A percentile compares a stretch with the other conserved stretches of the same genome.
These are phyloP conservation scores for Eucalyptus pauciflora DNA, from an alignment of 345 rosid species.

Conservation along the genomic window DNA sequence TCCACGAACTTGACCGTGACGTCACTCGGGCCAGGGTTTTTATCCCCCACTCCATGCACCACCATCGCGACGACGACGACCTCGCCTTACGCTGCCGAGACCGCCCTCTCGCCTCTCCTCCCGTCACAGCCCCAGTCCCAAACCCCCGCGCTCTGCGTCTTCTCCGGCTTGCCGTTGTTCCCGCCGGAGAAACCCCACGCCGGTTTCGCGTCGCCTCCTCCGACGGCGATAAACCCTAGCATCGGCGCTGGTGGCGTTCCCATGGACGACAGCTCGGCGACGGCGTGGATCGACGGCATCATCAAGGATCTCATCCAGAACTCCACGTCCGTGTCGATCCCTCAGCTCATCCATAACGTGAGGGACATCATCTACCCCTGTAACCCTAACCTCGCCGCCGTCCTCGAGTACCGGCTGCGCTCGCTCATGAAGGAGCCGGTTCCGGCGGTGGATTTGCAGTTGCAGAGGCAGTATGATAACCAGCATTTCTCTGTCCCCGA, in stretches of 20 bases:
- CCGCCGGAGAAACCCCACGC: slow-evolving; percentile 36
- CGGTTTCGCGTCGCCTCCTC: neutral
- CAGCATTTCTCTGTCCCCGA: slow-evolving; percentile 1
- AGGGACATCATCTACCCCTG: slow-evolving; percentile 90
- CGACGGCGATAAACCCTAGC: neutral
- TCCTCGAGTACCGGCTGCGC: slow-evolving; percentile 74
- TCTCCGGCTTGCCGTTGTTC: slow-evolving; percentile 87
- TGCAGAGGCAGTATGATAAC: slow-evolving; percentile 1
- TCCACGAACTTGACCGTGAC: slow-evolving; percentile 34
- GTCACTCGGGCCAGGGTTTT: slow-evolving; percentile 36
- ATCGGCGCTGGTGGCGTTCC: slow-evolving; percentile 1
- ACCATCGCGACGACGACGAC: slow-evolving; percentile 14
- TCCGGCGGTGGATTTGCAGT: neutral
- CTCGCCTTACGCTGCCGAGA: slow-evolving; percentile 44
- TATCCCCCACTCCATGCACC: slow-evolving; percentile 15
- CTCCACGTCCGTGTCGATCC: slow-evolving; percentile 72
- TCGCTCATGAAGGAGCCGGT: slow-evolving; percentile 36
- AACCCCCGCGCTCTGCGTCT: slow-evolving; percentile 74
- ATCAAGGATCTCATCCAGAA: slow-evolving; percentile 75
- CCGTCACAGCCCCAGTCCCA: neutral
- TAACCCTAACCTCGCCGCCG: slow-evolving; percentile 83
- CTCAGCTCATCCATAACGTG: slow-evolving; percentile 94
- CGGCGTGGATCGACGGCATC: slow-evolving; percentile 85
- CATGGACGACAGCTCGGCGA: slow-evolving; percentile 58
- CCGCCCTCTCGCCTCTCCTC: slow-evolving; percentile 64